These are phyloP conservation scores for Cladorrhinum sp. DNA, from an alignment of 2,329 filamentous ascomycete species.

Conservation along the genomic window DNA sequence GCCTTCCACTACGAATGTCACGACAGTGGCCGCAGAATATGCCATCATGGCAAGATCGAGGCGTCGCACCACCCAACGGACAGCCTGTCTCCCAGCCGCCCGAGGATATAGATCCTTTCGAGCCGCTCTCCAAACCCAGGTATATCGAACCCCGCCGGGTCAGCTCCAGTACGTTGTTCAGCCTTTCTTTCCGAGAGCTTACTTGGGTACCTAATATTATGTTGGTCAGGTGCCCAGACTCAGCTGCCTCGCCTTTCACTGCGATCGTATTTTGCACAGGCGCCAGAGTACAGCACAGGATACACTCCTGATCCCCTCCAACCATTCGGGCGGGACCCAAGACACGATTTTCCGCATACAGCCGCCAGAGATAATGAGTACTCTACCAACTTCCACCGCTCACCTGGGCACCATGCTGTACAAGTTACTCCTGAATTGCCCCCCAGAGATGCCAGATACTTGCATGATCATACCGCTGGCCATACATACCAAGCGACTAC, in stretches of 20 bases:
- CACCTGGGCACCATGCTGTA: background rate
- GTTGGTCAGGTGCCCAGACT: background rate
- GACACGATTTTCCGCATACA: background rate
- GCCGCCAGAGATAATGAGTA: background rate
- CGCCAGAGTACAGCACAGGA: background rate
- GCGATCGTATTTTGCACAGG: background rate
- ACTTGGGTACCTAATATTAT: background rate
- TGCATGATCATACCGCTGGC: background rate
- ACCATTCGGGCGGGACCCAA: background rate
- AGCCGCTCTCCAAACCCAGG: too few species aligned
- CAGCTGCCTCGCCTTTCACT: background rate
- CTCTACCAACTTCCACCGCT: background rate
- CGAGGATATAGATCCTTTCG: too few species aligned
- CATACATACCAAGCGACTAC: background rate
- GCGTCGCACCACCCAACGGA: too few species aligned
- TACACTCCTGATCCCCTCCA: background rate
- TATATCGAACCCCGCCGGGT: background rate
- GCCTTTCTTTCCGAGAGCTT: background rate
- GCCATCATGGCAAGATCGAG: background rate
- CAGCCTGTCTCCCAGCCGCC: too few species aligned
- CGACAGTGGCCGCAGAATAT: background rate
- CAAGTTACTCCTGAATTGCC: background rate
- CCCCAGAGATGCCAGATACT: background rate
- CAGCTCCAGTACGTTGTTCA: background rate
- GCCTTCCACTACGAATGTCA: constrained; percentile 1